phyloP scores from a whole-genome alignment of 2,329 filamentous ascomycete species.

The Trichothecium sympodiale region DNA sequence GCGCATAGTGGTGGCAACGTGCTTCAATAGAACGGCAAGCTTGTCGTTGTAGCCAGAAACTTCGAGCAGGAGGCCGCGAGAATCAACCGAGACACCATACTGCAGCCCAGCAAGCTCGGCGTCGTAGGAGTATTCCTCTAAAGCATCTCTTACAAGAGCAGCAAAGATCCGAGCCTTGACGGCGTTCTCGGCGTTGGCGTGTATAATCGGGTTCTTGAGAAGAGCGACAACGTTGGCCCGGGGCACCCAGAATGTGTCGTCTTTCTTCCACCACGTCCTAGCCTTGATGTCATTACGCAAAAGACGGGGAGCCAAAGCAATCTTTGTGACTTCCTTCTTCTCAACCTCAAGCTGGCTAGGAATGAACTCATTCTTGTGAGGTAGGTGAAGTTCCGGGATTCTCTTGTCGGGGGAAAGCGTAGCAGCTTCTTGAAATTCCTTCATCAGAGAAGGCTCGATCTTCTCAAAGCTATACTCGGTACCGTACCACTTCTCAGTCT shows the following conservation, averaged over 20 bases:
- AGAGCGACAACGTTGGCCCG: constrained; percentile 81
- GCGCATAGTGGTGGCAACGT: constrained; percentile 73
- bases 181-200: constrained; percentile 64
- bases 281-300: constrained; percentile 74
- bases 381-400: constrained; percentile 66
- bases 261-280: constrained; percentile 95
- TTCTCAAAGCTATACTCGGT: constrained; percentile 83
- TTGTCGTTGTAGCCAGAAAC: constrained; percentile 96
- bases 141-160: constrained; percentile 75
- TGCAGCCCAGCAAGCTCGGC: constrained; percentile 84
- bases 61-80: constrained; percentile 63
- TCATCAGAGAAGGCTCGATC: constrained; percentile 65
- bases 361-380: constrained; percentile 91
- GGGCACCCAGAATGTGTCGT: constrained; percentile 96
- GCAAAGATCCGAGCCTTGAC: constrained; percentile 74
- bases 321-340: constrained; percentile 77
- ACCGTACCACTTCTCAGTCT: constrained; percentile 95
- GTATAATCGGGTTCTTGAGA: constrained; percentile 68
- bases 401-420: constrained; percentile 41
- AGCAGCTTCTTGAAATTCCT: constrained; percentile 55
- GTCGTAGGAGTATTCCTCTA: constrained; percentile 92
- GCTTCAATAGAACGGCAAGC: constrained; percentile 78
- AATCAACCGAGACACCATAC: constrained; percentile 66
- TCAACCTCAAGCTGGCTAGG: constrained; percentile 88
- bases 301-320: constrained; percentile 63